Conservation (phyloP, 495 filamentous ascomycete species). For the Penicillium egyptiacum region DNA sequence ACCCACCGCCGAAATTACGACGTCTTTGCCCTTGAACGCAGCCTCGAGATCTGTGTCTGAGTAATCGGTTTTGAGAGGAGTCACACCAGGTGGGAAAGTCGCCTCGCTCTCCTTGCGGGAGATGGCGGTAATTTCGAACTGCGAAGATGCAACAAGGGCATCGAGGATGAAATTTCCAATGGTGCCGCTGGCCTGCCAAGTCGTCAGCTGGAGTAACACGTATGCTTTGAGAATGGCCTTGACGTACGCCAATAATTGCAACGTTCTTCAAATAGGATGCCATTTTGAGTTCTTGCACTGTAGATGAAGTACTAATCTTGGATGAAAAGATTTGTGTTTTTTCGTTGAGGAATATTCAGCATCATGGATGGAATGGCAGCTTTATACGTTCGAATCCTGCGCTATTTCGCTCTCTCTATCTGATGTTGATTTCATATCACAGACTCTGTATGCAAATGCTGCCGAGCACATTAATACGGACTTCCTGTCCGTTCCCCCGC, state of each 20-base stretch:
- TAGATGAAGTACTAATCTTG: background rate
- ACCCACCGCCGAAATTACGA: constrained; percentile 42
- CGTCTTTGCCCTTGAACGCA: constrained; percentile 50
- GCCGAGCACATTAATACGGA: background rate
- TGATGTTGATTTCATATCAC: background rate
- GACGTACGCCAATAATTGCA: constrained; percentile 29
- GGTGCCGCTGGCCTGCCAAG: constrained; percentile 22
- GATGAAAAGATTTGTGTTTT: background rate
- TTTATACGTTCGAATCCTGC: background rate
- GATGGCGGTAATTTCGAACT: constrained; percentile 61
- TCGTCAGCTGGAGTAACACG: background rate
- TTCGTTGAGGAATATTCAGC: background rate
- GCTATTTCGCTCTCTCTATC: background rate
- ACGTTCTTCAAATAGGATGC: constrained; percentile 27
- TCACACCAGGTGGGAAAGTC: constrained; percentile 40
- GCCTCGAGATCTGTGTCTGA: constrained; percentile 49
- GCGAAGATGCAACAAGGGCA: constrained; percentile 24
- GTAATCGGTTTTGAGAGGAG: constrained; percentile 59
- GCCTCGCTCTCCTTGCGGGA: constrained; percentile 40
- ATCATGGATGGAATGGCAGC: background rate
- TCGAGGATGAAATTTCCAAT: constrained; percentile 40
- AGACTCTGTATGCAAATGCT: background rate
- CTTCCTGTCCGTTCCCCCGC: background rate
- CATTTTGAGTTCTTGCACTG: constrained; percentile 10
- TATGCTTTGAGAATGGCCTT: background rate